Base-by-base conservation (phyloP, 345 rosid genomes). In the Clarkia xantiana region DNA sequence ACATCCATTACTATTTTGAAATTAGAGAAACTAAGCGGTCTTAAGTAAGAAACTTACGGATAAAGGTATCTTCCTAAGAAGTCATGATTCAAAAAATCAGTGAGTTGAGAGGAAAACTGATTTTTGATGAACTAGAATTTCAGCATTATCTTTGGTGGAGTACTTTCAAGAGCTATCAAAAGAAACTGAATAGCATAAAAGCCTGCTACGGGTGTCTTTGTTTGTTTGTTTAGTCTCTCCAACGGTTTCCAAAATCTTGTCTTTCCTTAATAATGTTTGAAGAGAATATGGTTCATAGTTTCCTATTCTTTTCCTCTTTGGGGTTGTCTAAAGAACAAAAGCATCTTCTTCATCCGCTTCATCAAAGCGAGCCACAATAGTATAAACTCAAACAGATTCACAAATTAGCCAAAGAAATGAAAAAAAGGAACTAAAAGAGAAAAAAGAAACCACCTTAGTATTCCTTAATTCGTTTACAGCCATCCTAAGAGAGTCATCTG, bases 401-500 rank as follows among this genome's bases (percentile, higher is more conserved):
- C 17, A 7, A 14, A 38, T 48, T 49, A 10, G 8, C 12, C 15
- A 29, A 14, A 36, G 16, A 49, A 49, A 25, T 8, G 4, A 49
- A 25, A 49, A 20, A 25, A 9, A 7, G n/a, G n/a, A 14, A 18
- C 25, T 43, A 38, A 34, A 14, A 11, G 29, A 18, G 14, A 43
- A 43, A 15, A 7, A 16, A 44, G 18, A 45, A 56, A 29, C 16
- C 54, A 91, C 96, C 96, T 91, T 81, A 49, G 82, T 69, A 57
- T 67, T 62, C 63, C 98, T 75, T 56, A 84, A 64, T 52, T 76
- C 85, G 61, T 86, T 91, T 25, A 78, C 94, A 4, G 87, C 87
- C 76, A 71, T 61, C 42, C 95, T 70, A 56, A 91, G 93, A 69
- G 84, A 66, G 65, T 84, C 96, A 66, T 86, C 78, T 1, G 90